phyloP scores from a whole-genome alignment of 371 early-diverging fungal genomes.

The Mucor racemosus region DNA sequence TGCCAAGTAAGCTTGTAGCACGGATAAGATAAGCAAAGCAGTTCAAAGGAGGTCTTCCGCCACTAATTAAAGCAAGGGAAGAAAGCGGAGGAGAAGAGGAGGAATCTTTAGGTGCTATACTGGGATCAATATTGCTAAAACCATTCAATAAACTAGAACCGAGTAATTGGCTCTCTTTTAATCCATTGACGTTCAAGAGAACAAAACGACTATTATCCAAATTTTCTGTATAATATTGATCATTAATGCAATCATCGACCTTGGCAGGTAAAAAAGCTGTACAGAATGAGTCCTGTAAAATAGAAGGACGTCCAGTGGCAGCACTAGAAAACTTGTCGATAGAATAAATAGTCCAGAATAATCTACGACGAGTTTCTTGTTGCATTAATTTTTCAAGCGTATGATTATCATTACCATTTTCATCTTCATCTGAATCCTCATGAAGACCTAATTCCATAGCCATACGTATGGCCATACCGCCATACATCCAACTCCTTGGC shows the following conservation, averaged over 20 bases:
- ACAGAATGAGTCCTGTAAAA: slow-evolving; percentile 61
- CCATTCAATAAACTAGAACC: slow-evolving; percentile 14
- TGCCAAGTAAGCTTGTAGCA: slow-evolving; percentile 40
- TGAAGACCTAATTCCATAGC: slow-evolving; percentile 63
- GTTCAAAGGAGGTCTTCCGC: slow-evolving; percentile 10
- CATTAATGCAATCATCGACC: neutral
- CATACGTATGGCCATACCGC: slow-evolving; percentile 69
- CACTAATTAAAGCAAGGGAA: no score
- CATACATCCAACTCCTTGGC: slow-evolving; percentile 73
- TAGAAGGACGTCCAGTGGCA: slow-evolving; percentile 32
- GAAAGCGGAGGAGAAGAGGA: neutral
- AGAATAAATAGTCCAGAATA: slow-evolving; percentile 33
- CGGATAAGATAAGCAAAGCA: slow-evolving; percentile 32
- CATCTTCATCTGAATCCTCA: slow-evolving; percentile 47
- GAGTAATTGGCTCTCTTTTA: slow-evolving; percentile 36
- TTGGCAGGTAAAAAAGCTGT: slow-evolving; percentile 61
- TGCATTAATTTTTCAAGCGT: slow-evolving; percentile 41
- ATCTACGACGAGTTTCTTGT: slow-evolving; percentile 28
- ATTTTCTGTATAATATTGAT: slow-evolving; percentile 44
- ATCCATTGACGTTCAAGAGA: slow-evolving; percentile 31
- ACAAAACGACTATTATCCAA: slow-evolving; percentile 33
- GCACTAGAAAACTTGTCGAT: slow-evolving; percentile 35
- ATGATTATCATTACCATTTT: slow-evolving; percentile 16
- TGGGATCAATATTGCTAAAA: neutral
- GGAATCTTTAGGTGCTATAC: neutral